Evolutionary conservation across 2,329 filamentous ascomycete species (phyloP).

Genomic region (Sodiomyces alkalinus): DNA sequence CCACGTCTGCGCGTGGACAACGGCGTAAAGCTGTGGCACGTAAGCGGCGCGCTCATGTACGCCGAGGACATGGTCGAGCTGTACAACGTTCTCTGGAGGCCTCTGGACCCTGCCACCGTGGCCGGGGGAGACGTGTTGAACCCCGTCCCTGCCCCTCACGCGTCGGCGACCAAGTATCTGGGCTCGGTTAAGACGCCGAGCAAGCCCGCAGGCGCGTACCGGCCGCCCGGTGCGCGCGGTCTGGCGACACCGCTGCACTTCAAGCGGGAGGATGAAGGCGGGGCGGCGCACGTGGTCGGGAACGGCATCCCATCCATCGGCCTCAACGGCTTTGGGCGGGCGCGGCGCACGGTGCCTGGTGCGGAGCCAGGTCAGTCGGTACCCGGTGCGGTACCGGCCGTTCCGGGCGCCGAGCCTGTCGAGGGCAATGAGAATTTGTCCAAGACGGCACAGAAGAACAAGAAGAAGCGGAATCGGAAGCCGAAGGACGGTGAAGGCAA

Average conservation of each 20-base stretch:
- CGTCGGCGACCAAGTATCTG: conserved; percentile 69
- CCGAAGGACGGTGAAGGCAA: conserved; percentile 62
- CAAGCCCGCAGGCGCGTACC: conserved; percentile 93
- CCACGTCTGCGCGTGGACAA: conserved; percentile 94
- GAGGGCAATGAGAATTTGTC: conserved; percentile 62
- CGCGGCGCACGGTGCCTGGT: conserved; percentile 70
- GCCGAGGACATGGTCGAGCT: conserved; percentile 89
- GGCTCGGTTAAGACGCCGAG: conserved; percentile 84
- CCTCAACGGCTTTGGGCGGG: conserved; percentile 65
- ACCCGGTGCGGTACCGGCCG: conserved; percentile 52
- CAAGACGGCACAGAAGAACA: conserved; percentile 84
- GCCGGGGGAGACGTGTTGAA: conserved; percentile 54
- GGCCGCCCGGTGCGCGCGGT: conserved; percentile 84
- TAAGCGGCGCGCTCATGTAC: conserved; percentile 80
- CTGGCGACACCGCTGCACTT: conserved; percentile 82
- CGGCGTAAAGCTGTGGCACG: conserved; percentile 88
- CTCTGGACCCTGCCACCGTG: conserved; percentile 47
- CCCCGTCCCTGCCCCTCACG: conserved; percentile 61
- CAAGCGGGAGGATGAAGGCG: conserved; percentile 94
- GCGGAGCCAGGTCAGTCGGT: conserved; percentile 57
- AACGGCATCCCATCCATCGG: conserved; percentile 56
- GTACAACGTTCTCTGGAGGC: conserved; percentile 82
- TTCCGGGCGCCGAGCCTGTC: conserved; percentile 46
- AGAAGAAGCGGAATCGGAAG: conserved; percentile 97
- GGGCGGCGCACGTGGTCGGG: conserved; percentile 67